Base-by-base conservation (phyloP, 805 yeast genomes). In the Schizosaccharomyces japonicus region DNA sequence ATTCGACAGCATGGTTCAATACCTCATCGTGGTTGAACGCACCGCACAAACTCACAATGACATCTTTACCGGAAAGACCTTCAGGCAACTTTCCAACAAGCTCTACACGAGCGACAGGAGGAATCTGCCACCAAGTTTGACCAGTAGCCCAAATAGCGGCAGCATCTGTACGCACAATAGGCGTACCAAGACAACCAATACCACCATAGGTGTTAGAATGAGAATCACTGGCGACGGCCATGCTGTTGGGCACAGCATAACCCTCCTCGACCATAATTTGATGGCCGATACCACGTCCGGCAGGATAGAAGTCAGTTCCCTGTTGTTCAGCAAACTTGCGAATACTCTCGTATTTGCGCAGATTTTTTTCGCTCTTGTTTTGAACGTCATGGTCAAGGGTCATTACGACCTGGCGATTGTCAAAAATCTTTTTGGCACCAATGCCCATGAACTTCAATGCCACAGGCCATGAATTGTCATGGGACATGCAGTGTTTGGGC, bases 81-180 rank as follows among this genome's bases (percentile, higher is more conserved):
- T 70, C 64, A 10, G 92, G 94, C 50, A 90, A 70, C 54, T 72
- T 63, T 39, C 95, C 95, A 53, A 71, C 67, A 49, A 90, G 70
- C 61, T 82, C 92, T 7, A 90, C 96, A 57, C 76, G 75, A 31
- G 96, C 98, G 23, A 90, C 96, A 0, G 98, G 96, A 2, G 99
- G 99, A 49, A 90, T 82, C 72, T 92, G 98, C 98, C 98, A 90
- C 99, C 99, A 90, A 3, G 98, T 90, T 65, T 84, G 93, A 36
- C 96, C 96, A 0, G 99, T 90, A 10, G 99, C 96, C 99, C 99
- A 90, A 54, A 90, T 87, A 7, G 95, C 75, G 3, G 99, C 99
- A 21, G 96, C 98, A 63, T 90, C 99, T 0, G 99, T 90, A 63
- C 99, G 74, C 49, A 90, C 99, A 49, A 90, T 80, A 7, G 99